Percentiles rank a stretch among this genome's conserved stretches.
Evolutionary conservation across 2,329 filamentous ascomycete genomes (phyloP).

Genomic region (Pseudopithomyces maydicus): DNA sequence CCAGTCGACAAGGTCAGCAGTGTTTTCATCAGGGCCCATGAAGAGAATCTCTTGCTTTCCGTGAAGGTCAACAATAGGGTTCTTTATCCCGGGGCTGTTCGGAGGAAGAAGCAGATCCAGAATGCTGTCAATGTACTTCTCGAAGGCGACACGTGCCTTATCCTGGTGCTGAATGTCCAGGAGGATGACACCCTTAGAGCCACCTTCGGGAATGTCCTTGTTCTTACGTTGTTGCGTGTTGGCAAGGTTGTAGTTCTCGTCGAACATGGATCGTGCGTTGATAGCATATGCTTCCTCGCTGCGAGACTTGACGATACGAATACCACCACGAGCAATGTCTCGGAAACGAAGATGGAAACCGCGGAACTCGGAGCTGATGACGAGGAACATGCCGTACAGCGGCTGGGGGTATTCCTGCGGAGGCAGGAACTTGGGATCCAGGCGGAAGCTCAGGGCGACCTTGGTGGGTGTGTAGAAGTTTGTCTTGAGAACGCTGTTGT

Average conservation of each 20-base stretch:
- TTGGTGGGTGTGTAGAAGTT: conserved; percentile 99
- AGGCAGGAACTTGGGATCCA: conserved; percentile 88
- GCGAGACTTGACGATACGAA: conserved; percentile 97
- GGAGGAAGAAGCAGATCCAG: conserved; percentile 91
- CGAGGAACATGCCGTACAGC: conserved; percentile 97
- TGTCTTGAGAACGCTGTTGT: conserved; percentile 90
- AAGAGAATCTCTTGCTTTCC: conserved; percentile 97
- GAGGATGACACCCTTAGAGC: conserved; percentile 96
- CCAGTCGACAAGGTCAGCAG: conserved; percentile 95
- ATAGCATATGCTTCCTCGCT: conserved; percentile 96
- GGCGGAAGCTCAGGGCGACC: conserved; percentile 93
- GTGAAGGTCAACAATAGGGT: conserved; percentile 94
- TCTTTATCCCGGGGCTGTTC: conserved; percentile 94
- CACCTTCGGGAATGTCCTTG: conserved; percentile 98
- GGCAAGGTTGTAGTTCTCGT: conserved; percentile 97
- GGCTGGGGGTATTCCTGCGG: conserved; percentile 90
- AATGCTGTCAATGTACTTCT: conserved; percentile 99
- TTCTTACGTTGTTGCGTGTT: conserved; percentile 99
- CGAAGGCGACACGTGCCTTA: conserved; percentile 88
- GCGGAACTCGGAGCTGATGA: conserved; percentile 94
- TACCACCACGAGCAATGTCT: conserved; percentile 94
- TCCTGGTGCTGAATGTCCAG: conserved; percentile 94
- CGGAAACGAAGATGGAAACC: conserved; percentile 98
- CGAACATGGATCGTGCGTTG: conserved; percentile 94
- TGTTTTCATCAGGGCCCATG: conserved; percentile 99